Evolutionary conservation across 73 alveolate genomes (phyloP).

Genomic region (Stentor roeselii): DNA sequence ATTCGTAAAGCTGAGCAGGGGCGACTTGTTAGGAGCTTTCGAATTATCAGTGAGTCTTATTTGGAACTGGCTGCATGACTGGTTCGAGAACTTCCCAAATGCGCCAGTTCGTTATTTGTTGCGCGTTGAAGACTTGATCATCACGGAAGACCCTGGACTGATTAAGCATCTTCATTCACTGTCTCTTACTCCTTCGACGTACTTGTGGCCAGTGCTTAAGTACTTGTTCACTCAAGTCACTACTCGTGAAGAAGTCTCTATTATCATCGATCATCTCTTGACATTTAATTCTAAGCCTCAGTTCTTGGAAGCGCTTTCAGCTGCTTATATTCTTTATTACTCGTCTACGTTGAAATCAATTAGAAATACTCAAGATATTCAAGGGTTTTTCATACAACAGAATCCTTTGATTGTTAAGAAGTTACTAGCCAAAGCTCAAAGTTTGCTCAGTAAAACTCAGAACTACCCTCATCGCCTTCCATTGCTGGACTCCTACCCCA

Average conservation of each 20-base stretch:
- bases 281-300: slow-evolving; percentile 48
- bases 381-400: slow-evolving; percentile 24
- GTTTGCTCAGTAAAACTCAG: slow-evolving; percentile 25
- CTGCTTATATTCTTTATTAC: slow-evolving; percentile 39
- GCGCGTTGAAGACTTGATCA: not conserved
- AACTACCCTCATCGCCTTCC: slow-evolving; percentile 19
- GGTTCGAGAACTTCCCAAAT: slow-evolving; percentile 25
- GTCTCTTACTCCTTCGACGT: not conserved
- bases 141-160: not conserved
- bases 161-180: not conserved
- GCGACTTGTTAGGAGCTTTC: not conserved
- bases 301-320: slow-evolving; percentile 33
- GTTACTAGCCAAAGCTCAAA: slow-evolving; percentile 31
- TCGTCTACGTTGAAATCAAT: slow-evolving; percentile 31
- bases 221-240: slow-evolving; percentile 50
- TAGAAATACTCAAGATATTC: slow-evolving; percentile 35
- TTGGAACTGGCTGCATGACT: not conserved
- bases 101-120: slow-evolving; percentile 12
- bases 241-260: slow-evolving; percentile 46
- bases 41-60: not conserved
- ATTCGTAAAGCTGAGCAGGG: slow-evolving; percentile 24
- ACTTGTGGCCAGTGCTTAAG: slow-evolving; percentile 58
- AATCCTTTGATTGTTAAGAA: slow-evolving; percentile 35
- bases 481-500: slow-evolving; percentile 39
- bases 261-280: slow-evolving; percentile 44